A percentile compares a stretch with the other conserved stretches of the same genome.
Evolutionary conservation across 257 asterid species (phyloP).

Genomic region (Sherardia arvensis): DNA sequence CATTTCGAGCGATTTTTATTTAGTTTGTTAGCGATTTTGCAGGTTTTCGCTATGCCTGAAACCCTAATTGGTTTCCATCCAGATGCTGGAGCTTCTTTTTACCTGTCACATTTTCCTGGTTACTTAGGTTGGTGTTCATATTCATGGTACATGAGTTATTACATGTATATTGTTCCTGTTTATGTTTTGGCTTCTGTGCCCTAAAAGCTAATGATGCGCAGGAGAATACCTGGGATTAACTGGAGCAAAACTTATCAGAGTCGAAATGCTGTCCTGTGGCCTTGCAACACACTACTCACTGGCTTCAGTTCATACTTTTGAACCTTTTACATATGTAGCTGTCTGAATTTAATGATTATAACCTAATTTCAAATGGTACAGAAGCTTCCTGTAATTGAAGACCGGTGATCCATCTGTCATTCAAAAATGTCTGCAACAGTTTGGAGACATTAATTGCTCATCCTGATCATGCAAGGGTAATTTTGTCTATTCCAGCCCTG

Average conservation of each 20-base stretch:
- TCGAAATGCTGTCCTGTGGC: constrained; percentile 84
- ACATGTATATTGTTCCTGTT: background rate
- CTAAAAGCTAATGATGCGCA: constrained; percentile 19
- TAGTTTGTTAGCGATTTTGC: too few relatives aligned
- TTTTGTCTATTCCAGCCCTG: constrained; percentile 12
- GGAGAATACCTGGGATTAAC: constrained; percentile 92
- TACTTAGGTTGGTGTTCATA: constrained; percentile 41
- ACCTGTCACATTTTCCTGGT: constrained; percentile 93
- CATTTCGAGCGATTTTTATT: constrained; percentile 7
- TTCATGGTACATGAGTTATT: background rate
- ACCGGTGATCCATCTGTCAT: constrained; percentile 85
- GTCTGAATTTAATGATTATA: constrained; percentile 3
- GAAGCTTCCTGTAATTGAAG: constrained; percentile 80
- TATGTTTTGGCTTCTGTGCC: background rate
- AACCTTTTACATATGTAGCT: constrained; percentile 4
- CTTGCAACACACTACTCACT: constrained; percentile 82
- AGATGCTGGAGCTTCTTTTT: constrained; percentile 96
- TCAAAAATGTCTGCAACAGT: constrained; percentile 50
- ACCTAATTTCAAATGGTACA: constrained; percentile 26
- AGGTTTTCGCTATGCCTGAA: constrained; percentile 95
- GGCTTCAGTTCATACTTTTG: constrained; percentile 29
- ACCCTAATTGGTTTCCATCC: constrained; percentile 95
- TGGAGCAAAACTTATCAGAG: constrained; percentile 76
- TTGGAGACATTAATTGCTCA: constrained; percentile 44
- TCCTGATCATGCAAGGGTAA: constrained; percentile 55